These are phyloP conservation scores for Metschnikowia lachancei DNA, from an alignment of 805 yeast genomes.

Conservation along the genomic window DNA sequence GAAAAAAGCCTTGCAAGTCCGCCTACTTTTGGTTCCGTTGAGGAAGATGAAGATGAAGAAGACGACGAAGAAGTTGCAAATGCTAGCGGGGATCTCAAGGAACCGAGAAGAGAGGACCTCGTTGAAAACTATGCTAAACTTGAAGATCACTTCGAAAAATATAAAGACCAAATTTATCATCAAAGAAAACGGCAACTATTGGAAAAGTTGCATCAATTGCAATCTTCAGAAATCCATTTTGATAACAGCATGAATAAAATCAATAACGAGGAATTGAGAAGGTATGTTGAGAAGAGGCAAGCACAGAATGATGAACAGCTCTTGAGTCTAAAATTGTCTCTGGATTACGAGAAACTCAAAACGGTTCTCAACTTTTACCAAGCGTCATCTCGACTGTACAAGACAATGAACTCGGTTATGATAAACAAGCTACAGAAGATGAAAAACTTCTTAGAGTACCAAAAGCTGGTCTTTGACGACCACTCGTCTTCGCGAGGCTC, in stretches of 20 bases:
- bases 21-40: neutral
- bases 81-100: constrained; percentile 22
- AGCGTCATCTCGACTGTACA: constrained; percentile 36
- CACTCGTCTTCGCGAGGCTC: constrained; percentile 23
- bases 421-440: constrained; percentile 39
- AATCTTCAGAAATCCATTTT: constrained; percentile 27
- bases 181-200: constrained; percentile 26
- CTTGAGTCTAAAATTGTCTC: constrained; percentile 29
- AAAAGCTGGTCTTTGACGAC: constrained; percentile 22
- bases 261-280: constrained; percentile 30
- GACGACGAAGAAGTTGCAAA: constrained; percentile 20
- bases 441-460: constrained; percentile 39
- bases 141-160: constrained; percentile 16
- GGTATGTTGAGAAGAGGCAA: constrained; percentile 21
- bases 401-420: constrained; percentile 27
- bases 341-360: constrained; percentile 34
- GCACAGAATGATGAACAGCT: constrained; percentile 33
- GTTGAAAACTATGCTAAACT: constrained; percentile 18
- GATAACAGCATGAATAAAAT: constrained; percentile 17
- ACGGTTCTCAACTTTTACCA: constrained; percentile 34
- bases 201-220: constrained; percentile 25
- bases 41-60: constrained; percentile 11
- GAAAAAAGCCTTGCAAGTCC: neutral
- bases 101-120: constrained; percentile 25
- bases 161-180: constrained; percentile 24